A percentile compares a stretch with the other conserved stretches of the same genome.
These are phyloP conservation scores for Phallus indusiatus DNA, from an alignment of 768 basidiomycete genomes.

Conservation along the genomic window DNA sequence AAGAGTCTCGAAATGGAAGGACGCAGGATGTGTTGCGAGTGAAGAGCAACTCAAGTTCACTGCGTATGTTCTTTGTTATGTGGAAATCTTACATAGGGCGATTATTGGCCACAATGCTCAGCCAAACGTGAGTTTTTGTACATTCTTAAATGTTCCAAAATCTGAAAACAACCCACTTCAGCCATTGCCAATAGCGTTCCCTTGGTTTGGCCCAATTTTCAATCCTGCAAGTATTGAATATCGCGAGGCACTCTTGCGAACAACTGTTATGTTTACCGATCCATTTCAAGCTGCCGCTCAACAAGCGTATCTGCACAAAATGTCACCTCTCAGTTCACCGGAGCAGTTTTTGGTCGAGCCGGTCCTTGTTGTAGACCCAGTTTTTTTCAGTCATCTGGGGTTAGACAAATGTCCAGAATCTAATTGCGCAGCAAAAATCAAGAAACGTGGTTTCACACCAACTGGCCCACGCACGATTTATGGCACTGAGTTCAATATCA, in stretches of 20 bases:
- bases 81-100: neutral
- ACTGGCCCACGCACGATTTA: neutral
- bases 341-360: neutral
- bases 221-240: neutral
- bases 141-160: neutral
- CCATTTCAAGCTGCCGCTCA: neutral
- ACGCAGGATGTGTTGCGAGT: neutral
- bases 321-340: too few species aligned
- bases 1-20: neutral
- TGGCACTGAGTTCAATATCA: neutral
- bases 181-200: neutral
- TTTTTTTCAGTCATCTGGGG: neutral
- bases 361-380: neutral
- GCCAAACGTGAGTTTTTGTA: neutral
- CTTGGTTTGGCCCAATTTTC: neutral
- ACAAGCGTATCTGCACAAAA: neutral
- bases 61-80: constrained; percentile 1
- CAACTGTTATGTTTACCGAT: neutral
- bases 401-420: neutral
- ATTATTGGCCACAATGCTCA: neutral
- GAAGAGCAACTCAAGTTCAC: neutral
- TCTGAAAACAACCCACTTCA: too few species aligned
- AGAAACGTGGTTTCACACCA: neutral
- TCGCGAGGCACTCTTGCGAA: neutral
- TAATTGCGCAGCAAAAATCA: neutral